Conservation (phyloP, 2,329 filamentous ascomycete species). For the Raffaelea ambrosiae region DNA sequence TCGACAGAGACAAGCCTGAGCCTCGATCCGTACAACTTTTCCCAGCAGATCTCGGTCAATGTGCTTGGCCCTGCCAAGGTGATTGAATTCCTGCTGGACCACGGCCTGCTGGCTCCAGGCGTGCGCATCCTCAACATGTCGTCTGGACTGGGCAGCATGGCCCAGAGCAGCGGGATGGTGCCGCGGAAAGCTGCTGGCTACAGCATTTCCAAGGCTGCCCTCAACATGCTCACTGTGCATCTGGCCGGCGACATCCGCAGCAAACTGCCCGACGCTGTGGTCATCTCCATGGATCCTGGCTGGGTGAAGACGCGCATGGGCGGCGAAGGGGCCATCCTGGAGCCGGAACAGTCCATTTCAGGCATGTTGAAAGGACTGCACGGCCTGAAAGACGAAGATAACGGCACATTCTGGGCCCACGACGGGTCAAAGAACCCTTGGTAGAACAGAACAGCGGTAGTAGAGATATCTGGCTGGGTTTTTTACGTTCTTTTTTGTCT, state of each 20-base stretch:
- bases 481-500: too few relatives aligned
- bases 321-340: slow-evolving; percentile 18
- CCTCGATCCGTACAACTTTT: slow-evolving; percentile 25
- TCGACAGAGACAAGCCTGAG: slow-evolving; percentile 26
- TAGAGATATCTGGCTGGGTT: too few relatives aligned
- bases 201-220: slow-evolving; percentile 22
- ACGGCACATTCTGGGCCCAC: slow-evolving; percentile 15
- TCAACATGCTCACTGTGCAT: slow-evolving; percentile 25
- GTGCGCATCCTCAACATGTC: slow-evolving; percentile 32
- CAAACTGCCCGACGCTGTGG: slow-evolving; percentile 16
- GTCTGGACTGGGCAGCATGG: slow-evolving; percentile 28
- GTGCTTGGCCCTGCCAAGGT: slow-evolving; percentile 37
- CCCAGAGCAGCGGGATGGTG: slow-evolving; percentile 18
- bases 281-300: slow-evolving; percentile 23
- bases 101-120: slow-evolving; percentile 15
- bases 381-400: slow-evolving; percentile 49
- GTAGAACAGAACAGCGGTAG: slow-evolving; percentile 9
- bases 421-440: slow-evolving; percentile 16
- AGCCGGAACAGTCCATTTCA: slow-evolving; percentile 18
- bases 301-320: slow-evolving; percentile 27
- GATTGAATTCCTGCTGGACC: slow-evolving; percentile 26
- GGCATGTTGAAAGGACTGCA: slow-evolving; percentile 69
- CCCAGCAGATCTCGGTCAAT: slow-evolving; percentile 33
- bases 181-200: slow-evolving; percentile 23
- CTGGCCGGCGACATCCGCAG: slow-evolving; percentile 16